Conservation (phyloP, 73 alveolate genomes). For the Effrenium voratum region DNA sequence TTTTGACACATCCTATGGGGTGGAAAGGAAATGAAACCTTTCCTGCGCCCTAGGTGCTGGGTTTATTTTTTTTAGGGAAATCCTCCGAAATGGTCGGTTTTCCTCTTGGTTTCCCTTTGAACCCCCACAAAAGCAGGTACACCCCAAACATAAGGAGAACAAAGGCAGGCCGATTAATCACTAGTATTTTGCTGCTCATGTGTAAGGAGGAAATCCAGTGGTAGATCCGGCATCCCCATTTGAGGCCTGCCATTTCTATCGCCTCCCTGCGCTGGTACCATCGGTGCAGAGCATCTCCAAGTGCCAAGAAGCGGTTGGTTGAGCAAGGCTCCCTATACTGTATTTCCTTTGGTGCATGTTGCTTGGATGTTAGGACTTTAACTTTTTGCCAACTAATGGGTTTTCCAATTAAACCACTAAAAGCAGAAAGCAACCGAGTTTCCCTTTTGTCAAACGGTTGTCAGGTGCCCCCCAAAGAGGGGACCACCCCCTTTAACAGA, state of each 20-base stretch:
- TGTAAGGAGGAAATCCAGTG: too few relatives aligned
- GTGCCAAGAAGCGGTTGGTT: background rate
- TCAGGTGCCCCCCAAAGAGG: background rate
- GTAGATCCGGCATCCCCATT: background rate
- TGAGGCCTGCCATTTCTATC: slow-evolving; percentile 30
- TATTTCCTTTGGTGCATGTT: background rate
- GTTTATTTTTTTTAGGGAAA: background rate
- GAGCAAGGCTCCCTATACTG: background rate
- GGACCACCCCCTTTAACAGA: background rate
- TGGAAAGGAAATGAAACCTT: too few relatives aligned
- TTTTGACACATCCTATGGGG: too few relatives aligned
- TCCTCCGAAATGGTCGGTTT: background rate
- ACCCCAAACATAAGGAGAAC: too few relatives aligned
- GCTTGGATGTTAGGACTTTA: background rate
- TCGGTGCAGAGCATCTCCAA: background rate
- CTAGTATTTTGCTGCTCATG: too few relatives aligned
- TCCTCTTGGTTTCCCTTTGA: background rate
- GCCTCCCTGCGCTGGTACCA: background rate
- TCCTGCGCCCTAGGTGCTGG: too few relatives aligned
- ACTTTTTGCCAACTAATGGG: background rate
- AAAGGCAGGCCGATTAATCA: too few relatives aligned
- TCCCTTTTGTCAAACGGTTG: background rate
- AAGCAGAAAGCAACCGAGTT: background rate
- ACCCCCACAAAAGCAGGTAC: background rate
- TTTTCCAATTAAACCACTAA: background rate